Conservation (phyloP, 2,329 filamentous ascomycete species). For the Alternaria ventricosa region DNA sequence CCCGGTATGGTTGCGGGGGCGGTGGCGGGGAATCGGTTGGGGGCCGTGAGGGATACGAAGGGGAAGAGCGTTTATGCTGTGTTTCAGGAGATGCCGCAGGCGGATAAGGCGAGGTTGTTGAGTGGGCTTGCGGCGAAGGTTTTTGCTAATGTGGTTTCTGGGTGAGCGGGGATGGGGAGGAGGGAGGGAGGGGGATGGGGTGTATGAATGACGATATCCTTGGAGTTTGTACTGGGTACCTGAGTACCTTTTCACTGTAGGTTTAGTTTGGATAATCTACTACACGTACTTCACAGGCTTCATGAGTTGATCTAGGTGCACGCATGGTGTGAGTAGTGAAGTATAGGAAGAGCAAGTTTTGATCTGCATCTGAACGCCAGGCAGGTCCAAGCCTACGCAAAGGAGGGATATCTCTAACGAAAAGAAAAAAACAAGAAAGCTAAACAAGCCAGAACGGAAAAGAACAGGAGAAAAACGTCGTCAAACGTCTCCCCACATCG, state of each 20-base stretch:
- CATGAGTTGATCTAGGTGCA: background rate
- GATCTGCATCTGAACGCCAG: conserved; percentile 1
- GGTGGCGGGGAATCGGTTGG: conserved; percentile 90
- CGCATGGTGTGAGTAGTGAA: background rate
- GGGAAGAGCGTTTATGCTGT: conserved; percentile 96
- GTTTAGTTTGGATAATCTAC: background rate
- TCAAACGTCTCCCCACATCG: background rate
- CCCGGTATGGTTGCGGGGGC: conserved; percentile 88
- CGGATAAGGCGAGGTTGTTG: conserved; percentile 79
- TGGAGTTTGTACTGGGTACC: background rate
- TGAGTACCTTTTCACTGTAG: background rate
- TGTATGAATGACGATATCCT: conserved; percentile 26
- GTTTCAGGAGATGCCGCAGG: conserved; percentile 85
- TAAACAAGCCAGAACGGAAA: background rate
- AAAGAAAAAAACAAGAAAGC: background rate
- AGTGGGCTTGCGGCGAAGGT: conserved; percentile 86
- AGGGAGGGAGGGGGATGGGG: background rate
- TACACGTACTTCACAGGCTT: background rate
- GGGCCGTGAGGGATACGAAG: conserved; percentile 84
- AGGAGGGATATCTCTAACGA: conserved; percentile 12
- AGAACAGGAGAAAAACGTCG: background rate
- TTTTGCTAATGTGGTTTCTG: conserved; percentile 74
- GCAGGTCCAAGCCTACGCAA: conserved; percentile 1
- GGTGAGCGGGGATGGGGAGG: background rate
- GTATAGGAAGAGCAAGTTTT: background rate